Conservation (phyloP, 192 early-diverging fungal species). For the Physocladia obscura region DNA sequence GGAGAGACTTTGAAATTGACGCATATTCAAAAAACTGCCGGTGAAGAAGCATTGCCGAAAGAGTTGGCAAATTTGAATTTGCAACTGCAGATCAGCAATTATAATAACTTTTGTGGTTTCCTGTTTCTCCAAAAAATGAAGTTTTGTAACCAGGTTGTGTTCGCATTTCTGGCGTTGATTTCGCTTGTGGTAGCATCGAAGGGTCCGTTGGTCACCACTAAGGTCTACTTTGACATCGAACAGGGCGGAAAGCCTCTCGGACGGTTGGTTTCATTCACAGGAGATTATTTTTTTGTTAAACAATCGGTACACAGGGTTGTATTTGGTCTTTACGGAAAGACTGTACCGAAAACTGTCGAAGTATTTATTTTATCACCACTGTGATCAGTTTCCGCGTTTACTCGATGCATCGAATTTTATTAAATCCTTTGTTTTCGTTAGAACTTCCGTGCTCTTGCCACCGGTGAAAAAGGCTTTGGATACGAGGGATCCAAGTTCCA, state of each 20-base stretch:
- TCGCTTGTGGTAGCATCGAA: slow-evolving; percentile 42
- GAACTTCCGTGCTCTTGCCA: slow-evolving; percentile 87
- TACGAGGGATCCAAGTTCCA: slow-evolving; percentile 88
- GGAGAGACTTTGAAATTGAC: slow-evolving; percentile 83
- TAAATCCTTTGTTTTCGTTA: slow-evolving; percentile 46
- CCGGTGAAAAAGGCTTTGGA: slow-evolving; percentile 80
- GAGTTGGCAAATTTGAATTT: slow-evolving; percentile 43
- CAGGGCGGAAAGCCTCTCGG: slow-evolving; percentile 49
- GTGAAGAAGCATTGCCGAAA: slow-evolving; percentile 59
- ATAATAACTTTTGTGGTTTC: no score
- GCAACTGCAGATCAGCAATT: slow-evolving; percentile 16
- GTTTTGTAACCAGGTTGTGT: no score
- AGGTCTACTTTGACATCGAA: slow-evolving; percentile 53
- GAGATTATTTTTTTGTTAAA: neutral
- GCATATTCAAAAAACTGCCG: slow-evolving; percentile 73
- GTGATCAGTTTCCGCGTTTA: slow-evolving; percentile 26
- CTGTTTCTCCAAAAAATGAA: no score
- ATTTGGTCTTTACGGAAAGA: slow-evolving; percentile 55
- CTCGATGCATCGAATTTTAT: no score
- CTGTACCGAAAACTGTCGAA: slow-evolving; percentile 65
- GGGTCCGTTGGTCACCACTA: slow-evolving; percentile 53
- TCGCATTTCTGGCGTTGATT: no score
- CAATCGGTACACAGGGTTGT: slow-evolving; percentile 26
- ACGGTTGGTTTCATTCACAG: slow-evolving; percentile 10
- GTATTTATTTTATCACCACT: slow-evolving; percentile 70